A percentile compares a stretch with the other conserved stretches of the same genome.
These are phyloP conservation scores for Coix lacrymajobi DNA, from an alignment of 176 grass and related monocot genomes.

Conservation along the genomic window DNA sequence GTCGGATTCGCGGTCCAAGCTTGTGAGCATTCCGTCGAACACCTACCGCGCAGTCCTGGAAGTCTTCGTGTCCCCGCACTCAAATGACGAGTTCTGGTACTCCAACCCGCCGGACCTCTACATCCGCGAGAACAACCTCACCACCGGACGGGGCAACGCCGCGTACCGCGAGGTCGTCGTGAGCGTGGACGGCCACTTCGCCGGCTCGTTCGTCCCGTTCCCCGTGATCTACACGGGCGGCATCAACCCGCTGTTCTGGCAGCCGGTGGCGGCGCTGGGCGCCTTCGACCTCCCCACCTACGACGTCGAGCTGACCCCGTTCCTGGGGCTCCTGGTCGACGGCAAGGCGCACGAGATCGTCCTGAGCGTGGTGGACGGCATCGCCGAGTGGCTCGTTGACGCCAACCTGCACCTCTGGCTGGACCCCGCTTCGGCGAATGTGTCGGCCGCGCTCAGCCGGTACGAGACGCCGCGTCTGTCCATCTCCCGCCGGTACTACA, in stretches of 20 bases:
- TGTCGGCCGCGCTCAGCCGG: slow-evolving; percentile 33
- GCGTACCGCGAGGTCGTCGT: slow-evolving; percentile 78
- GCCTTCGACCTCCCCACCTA: slow-evolving; percentile 85
- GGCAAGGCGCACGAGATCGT: slow-evolving; percentile 49
- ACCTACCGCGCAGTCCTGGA: slow-evolving; percentile 75
- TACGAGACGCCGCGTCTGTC: slow-evolving; percentile 45
- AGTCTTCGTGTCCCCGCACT: slow-evolving; percentile 75
- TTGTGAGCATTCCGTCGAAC: slow-evolving; percentile 52
- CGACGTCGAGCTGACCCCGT: slow-evolving; percentile 79
- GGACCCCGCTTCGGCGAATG: slow-evolving; percentile 39
- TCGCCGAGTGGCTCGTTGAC: slow-evolving; percentile 80
- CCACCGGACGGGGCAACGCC: slow-evolving; percentile 59
- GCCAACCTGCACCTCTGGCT: slow-evolving; percentile 92
- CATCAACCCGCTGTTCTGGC: slow-evolving; percentile 95
- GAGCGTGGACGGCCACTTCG: slow-evolving; percentile 50
- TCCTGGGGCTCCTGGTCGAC: slow-evolving; percentile 71
- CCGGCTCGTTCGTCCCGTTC: slow-evolving; percentile 77
- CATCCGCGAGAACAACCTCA: slow-evolving; percentile 79
- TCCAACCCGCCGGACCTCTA: slow-evolving; percentile 84
- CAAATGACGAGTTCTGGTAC: slow-evolving; percentile 93
- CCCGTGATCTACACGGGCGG: slow-evolving; percentile 87
- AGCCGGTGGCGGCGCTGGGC: slow-evolving; percentile 72
- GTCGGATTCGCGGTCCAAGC: slow-evolving; percentile 33
- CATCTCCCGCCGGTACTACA: slow-evolving; percentile 46
- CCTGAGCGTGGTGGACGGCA: slow-evolving; percentile 63